phyloP scores from a whole-genome alignment of 75 land plant species.

The Pinus taeda region DNA sequence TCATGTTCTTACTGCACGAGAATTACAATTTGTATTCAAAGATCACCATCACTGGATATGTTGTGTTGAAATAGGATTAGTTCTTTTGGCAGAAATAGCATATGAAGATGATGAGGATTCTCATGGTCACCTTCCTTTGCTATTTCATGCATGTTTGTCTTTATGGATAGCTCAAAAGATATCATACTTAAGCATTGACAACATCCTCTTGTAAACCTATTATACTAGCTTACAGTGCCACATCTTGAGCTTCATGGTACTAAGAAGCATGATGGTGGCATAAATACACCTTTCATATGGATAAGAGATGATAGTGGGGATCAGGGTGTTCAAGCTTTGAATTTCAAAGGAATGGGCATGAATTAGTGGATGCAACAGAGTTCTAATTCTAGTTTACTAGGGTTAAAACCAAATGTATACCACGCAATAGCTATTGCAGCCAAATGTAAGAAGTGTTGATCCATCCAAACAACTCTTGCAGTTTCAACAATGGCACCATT shows the following conservation, averaged over 20 bases:
- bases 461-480: slow-evolving; percentile 55
- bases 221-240: slow-evolving; percentile 92
- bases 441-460: slow-evolving; percentile 67
- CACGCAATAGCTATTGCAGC: too few relatives aligned
- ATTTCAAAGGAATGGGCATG: slow-evolving; percentile 14
- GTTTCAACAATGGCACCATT: slow-evolving; percentile 21
- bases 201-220: slow-evolving; percentile 88
- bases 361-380: too few relatives aligned
- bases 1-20: slow-evolving; percentile 79
- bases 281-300: slow-evolving; percentile 79
- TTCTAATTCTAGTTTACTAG: too few relatives aligned
- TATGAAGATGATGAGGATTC: slow-evolving; percentile 99
- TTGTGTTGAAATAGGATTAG: slow-evolving; percentile 87
- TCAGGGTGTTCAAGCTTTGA: slow-evolving; percentile 36
- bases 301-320: slow-evolving; percentile 47
- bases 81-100: slow-evolving; percentile 94
- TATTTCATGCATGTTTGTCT: slow-evolving; percentile 97
- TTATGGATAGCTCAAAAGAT: slow-evolving; percentile 99
- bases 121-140: slow-evolving; percentile 89
- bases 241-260: slow-evolving; percentile 72
- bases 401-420: too few relatives aligned
- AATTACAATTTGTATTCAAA: slow-evolving; percentile 85
- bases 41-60: slow-evolving; percentile 90
- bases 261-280: slow-evolving; percentile 56
- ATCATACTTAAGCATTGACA: slow-evolving; percentile 97